Conservation (phyloP, 2,329 filamentous ascomycete genomes). For the Scedosporium boydii region DNA sequence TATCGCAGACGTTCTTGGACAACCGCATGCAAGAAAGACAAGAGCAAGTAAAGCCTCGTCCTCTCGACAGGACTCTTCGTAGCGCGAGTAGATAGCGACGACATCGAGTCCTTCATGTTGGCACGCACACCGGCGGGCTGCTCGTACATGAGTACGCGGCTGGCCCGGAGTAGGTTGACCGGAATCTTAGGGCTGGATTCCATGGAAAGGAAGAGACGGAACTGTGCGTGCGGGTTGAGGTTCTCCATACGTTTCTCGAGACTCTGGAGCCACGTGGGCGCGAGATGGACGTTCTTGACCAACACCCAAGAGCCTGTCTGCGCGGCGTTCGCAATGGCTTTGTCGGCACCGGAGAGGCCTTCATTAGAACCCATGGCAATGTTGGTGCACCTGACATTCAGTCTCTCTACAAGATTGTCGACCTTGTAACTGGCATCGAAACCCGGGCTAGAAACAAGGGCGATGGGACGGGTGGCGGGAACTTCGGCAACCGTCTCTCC, state of each 20-base stretch:
- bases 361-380: conserved; percentile 99
- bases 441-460: conserved; percentile 86
- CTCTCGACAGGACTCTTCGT: conserved; percentile 83
- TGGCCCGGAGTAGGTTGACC: conserved; percentile 87
- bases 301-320: conserved; percentile 92
- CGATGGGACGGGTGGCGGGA: conserved; percentile 73
- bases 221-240: conserved; percentile 86
- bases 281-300: conserved; percentile 97
- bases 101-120: conserved; percentile 97
- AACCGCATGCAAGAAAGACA: conserved; percentile 92
- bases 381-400: conserved; percentile 76
- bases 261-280: conserved; percentile 91
- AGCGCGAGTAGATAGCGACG: conserved; percentile 66
- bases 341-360: conserved; percentile 83
- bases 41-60: conserved; percentile 75
- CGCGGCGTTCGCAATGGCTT: conserved; percentile 86
- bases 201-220: conserved; percentile 96
- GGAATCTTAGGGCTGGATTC: conserved; percentile 95
- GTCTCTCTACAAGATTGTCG: conserved; percentile 82
- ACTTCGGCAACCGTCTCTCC: conserved; percentile 78
- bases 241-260: conserved; percentile 94
- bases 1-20: conserved; percentile 92
- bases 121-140: conserved; percentile 93
- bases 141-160: conserved; percentile 93
- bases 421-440: conserved; percentile 99